Conservation (phyloP, 345 rosid genomes). For the Toxicodendron radicans region DNA sequence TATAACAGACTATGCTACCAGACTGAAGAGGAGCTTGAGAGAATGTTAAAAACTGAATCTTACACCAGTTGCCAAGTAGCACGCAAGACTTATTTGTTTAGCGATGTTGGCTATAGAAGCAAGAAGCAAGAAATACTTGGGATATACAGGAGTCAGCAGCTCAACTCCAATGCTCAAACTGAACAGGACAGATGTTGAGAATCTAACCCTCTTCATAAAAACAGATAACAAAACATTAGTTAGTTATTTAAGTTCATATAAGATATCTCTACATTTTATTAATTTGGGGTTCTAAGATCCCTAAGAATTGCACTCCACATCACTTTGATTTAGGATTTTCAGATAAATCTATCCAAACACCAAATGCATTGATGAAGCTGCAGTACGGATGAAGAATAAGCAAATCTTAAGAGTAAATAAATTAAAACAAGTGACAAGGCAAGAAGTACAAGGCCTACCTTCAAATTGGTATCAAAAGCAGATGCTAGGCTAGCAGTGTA, state of each 20-base stretch:
- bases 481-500: slow-evolving; percentile 88
- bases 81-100: slow-evolving; percentile 88
- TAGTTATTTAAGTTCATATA: not conserved
- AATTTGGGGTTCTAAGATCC: slow-evolving; percentile 16
- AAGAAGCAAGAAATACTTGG: slow-evolving; percentile 72
- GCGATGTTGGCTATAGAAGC: slow-evolving; percentile 87
- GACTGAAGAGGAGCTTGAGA: not conserved
- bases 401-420: not conserved
- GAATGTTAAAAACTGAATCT: slow-evolving; percentile 26
- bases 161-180: slow-evolving; percentile 92
- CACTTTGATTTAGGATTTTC: slow-evolving; percentile 2
- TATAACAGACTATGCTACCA: not conserved
- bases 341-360: slow-evolving; percentile 6
- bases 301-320: not conserved
- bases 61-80: slow-evolving; percentile 86
- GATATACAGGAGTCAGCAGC: slow-evolving; percentile 78
- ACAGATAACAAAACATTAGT: slow-evolving; percentile 16
- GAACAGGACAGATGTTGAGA: slow-evolving; percentile 75
- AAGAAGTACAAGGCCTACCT: slow-evolving; percentile 40
- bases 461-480: slow-evolving; percentile 87
- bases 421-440: not conserved
- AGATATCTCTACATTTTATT: not conserved
- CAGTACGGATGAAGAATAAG: not conserved
- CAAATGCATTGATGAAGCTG: slow-evolving; percentile 16
- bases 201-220: slow-evolving; percentile 72